A percentile compares a stretch with the other conserved stretches of the same genome.
Conservation (phyloP, 164 flowering plant genomes). For the Chloranthus sessilifolius region DNA sequence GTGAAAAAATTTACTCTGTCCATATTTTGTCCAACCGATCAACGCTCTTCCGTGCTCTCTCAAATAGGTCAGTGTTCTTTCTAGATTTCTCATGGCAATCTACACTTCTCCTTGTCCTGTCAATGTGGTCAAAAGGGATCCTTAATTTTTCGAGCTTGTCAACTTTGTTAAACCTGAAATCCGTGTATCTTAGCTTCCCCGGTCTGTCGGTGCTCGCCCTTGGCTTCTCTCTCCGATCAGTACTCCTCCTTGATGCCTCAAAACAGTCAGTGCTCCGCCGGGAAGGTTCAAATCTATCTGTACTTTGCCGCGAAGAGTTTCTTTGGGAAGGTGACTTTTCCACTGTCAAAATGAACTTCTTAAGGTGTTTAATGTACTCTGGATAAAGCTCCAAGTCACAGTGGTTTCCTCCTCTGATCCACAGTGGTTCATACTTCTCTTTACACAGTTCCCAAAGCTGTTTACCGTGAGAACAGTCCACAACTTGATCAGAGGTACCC, state of each 20-base stretch:
- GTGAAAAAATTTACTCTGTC: constrained; percentile 35
- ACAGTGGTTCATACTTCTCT: constrained; percentile 85
- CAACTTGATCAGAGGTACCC: constrained; percentile 95
- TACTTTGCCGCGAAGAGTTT: constrained; percentile 47
- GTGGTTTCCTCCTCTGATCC: constrained; percentile 91
- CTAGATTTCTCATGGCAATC: constrained; percentile 69
- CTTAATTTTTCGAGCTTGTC: constrained; percentile 58
- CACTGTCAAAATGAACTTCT: constrained; percentile 66
- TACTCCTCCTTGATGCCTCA: constrained; percentile 70
- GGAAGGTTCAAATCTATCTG: constrained; percentile 52
- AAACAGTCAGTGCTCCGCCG: constrained; percentile 62
- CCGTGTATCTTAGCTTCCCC: constrained; percentile 38
- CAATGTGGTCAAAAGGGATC: constrained; percentile 54
- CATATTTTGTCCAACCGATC: constrained; percentile 76
- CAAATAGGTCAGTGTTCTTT: constrained; percentile 60
- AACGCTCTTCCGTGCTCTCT: constrained; percentile 74
- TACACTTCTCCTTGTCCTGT: constrained; percentile 73
- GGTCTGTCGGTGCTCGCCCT: constrained; percentile 60
- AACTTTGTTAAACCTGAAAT: constrained; percentile 16
- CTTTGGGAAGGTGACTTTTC: constrained; percentile 72
- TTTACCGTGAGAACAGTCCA: constrained; percentile 92
- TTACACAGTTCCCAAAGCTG: constrained; percentile 91
- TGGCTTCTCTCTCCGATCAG: constrained; percentile 75
- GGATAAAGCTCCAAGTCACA: constrained; percentile 84
- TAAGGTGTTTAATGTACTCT: constrained; percentile 77